Conservation (phyloP, 2,329 filamentous ascomycete genomes). For the Sphaerulina vaccinii region DNA sequence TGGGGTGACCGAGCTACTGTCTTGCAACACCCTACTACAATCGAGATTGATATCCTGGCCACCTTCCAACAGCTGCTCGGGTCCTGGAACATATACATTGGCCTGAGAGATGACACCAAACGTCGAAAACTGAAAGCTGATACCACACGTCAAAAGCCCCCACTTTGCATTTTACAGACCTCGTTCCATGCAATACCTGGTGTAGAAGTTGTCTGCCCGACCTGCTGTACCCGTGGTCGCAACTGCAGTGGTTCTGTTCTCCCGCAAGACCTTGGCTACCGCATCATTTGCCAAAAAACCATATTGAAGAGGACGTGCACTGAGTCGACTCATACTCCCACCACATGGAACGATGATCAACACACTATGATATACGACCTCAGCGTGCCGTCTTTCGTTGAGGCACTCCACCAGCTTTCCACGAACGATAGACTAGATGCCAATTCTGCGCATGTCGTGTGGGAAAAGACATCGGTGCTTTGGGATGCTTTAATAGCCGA, state of each 20-base stretch:
- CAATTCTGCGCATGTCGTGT: background rate
- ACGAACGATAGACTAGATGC: background rate
- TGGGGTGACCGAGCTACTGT: no score
- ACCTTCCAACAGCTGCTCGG: background rate
- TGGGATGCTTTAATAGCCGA: constrained; percentile 1
- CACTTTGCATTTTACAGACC: background rate
- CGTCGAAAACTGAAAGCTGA: no score
- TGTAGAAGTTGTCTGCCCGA: background rate
- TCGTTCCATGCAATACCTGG: background rate
- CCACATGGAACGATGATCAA: background rate
- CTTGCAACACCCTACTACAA: background rate
- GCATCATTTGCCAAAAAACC: background rate
- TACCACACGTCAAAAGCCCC: no score
- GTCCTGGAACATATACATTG: background rate
- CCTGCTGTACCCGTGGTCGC: no score
- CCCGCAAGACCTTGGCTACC: background rate
- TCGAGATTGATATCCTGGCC: background rate
- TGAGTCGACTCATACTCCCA: background rate
- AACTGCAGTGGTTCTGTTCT: background rate
- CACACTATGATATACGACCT: background rate
- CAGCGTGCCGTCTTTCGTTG: background rate
- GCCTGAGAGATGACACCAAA: background rate
- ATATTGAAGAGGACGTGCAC: background rate
- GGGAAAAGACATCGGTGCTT: background rate
- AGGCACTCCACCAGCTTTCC: background rate